Conservation (phyloP, 2,329 filamentous ascomycete species). For the Xylariaceae sp. region DNA sequence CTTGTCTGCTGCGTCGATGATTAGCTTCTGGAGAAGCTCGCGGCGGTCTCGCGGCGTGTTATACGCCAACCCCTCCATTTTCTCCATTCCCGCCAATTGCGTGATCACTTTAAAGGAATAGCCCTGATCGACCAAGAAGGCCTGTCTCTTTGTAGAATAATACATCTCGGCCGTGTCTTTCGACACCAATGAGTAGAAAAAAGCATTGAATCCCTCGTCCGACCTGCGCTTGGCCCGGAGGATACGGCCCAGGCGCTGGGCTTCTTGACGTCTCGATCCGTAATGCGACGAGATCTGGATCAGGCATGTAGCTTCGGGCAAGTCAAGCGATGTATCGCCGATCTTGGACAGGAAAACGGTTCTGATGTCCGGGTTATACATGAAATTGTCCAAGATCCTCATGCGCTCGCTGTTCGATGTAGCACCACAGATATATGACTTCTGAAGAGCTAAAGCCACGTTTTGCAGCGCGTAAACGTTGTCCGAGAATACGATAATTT, state of each 20-base stretch:
- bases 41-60: conserved; percentile 72
- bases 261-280: conserved; percentile 92
- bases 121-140: conserved; percentile 94
- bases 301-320: conserved; percentile 91
- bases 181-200: conserved; percentile 95
- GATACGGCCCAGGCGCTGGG: conserved; percentile 87
- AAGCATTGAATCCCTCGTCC: conserved; percentile 97
- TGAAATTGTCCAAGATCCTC: conserved; percentile 86
- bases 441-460: conserved; percentile 77
- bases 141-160: conserved; percentile 93
- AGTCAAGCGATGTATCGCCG: conserved; percentile 93
- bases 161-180: conserved; percentile 98
- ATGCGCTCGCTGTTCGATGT: conserved; percentile 83
- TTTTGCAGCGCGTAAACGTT: conserved; percentile 88
- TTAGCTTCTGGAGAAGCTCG: conserved; percentile 80
- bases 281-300: conserved; percentile 98
- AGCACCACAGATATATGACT: conserved; percentile 86
- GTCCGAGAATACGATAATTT: conserved; percentile 97
- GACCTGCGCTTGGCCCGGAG: conserved; percentile 91
- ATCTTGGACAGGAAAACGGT: conserved; percentile 97
- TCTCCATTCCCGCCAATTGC: conserved; percentile 83
- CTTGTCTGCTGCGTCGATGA: conserved; percentile 77
- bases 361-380: conserved; percentile 82
- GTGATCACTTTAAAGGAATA: conserved; percentile 99
- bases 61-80: conserved; percentile 74